Percentiles rank a stretch among this genome's conserved stretches.
Evolutionary conservation across 1,284 basidiomycete species (phyloP).

Genomic region (Laetiporus sulphureus): DNA sequence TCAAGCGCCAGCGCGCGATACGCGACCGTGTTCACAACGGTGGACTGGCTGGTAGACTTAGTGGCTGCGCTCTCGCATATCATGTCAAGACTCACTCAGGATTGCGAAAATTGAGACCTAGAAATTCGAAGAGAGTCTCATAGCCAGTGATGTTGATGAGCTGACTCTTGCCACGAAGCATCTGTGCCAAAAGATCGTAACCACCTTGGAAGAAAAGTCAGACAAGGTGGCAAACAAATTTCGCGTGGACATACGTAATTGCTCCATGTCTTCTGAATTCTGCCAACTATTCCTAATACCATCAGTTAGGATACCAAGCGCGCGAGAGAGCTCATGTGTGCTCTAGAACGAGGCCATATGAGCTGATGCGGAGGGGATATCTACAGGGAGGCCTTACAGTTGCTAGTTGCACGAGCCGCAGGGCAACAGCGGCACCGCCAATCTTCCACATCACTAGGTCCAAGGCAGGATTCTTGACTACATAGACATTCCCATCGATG

Average conservation of each 20-base stretch:
- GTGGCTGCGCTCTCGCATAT: neutral
- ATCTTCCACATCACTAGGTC: slow-evolving; percentile 80
- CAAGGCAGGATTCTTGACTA: slow-evolving; percentile 55
- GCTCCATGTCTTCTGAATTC: slow-evolving; percentile 89
- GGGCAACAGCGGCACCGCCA: slow-evolving; percentile 73
- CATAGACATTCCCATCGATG: slow-evolving; percentile 53
- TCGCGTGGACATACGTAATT: slow-evolving; percentile 49
- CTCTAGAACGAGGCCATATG: slow-evolving; percentile 36
- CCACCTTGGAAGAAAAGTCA: slow-evolving; percentile 49
- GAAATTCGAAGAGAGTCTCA: slow-evolving; percentile 75
- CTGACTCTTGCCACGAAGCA: slow-evolving; percentile 68
- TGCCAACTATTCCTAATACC: slow-evolving; percentile 83
- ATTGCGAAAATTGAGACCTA: slow-evolving; percentile 78
- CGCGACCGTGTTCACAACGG: slow-evolving; percentile 75
- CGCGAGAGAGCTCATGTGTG: slow-evolving; percentile 64
- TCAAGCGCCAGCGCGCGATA: slow-evolving; percentile 84
- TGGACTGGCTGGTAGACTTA: slow-evolving; percentile 54
- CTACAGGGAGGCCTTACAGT: slow-evolving; percentile 36
- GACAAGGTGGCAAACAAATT: neutral
- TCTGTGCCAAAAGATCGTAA: slow-evolving; percentile 79
- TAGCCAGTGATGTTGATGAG: slow-evolving; percentile 74
- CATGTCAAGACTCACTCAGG: slow-evolving; percentile 53
- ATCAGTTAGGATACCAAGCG: slow-evolving; percentile 71
- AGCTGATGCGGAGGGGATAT: neutral
- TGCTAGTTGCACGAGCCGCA: slow-evolving; percentile 78